Percentiles rank a stretch among this genome's conserved stretches.
Evolutionary conservation across 2,329 filamentous ascomycete species (phyloP).

Genomic region (Niveomyces coronatus): DNA sequence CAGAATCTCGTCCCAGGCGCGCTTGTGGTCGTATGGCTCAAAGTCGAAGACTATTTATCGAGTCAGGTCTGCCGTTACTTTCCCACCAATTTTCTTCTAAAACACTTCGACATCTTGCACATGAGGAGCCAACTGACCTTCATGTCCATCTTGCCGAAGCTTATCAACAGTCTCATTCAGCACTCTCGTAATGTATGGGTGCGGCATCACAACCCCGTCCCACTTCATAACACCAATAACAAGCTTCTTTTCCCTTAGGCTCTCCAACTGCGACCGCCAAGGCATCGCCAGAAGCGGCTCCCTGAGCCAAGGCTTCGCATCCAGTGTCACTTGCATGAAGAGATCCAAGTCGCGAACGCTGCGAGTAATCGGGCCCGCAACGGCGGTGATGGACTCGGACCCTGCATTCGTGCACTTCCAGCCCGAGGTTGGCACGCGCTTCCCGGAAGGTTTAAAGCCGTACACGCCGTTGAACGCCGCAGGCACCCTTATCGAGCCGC

Average conservation of each 20-base stretch:
- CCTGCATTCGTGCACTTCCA: conserved; percentile 12
- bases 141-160: conserved; percentile 22
- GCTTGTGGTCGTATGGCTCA: conserved; percentile 38
- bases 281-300: conserved; percentile 15
- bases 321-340: conserved; percentile 28
- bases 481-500: conserved; percentile 20
- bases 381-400: conserved; percentile 22
- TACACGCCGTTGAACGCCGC: conserved; percentile 21
- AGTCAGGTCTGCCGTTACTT: no score
- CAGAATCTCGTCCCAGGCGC: conserved; percentile 32
- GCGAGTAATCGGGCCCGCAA: conserved; percentile 29
- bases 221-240: conserved; percentile 44
- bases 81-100: no score
- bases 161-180: conserved; percentile 38
- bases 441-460: conserved; percentile 14
- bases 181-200: conserved; percentile 42
- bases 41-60: conserved; percentile 44
- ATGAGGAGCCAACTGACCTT: conserved; percentile 1
- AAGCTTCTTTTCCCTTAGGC: conserved; percentile 27
- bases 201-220: conserved; percentile 44
- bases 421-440: conserved; percentile 12
- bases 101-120: no score
- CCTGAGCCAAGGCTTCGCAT: conserved; percentile 22
- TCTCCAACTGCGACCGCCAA: conserved; percentile 14
- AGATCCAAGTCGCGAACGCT: conserved; percentile 28